Conservation (phyloP, 2,329 filamentous ascomycete species). For the Magnaporthiopsis rhizophila region DNA sequence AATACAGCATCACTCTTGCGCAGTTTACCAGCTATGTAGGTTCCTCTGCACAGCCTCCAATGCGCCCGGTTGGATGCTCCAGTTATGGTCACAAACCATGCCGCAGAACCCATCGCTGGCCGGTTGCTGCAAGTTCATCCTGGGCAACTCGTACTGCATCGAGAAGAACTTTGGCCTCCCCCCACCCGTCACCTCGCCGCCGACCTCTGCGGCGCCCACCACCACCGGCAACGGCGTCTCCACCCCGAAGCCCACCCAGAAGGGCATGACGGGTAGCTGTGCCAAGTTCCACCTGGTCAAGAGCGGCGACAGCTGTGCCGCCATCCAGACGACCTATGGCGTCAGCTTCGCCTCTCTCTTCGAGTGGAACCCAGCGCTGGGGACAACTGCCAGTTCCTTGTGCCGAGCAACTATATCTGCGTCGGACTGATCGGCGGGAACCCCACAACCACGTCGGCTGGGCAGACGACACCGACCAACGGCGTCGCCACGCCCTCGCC, state of each 20-base stretch:
- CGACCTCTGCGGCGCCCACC: background rate
- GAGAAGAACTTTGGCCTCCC: background rate
- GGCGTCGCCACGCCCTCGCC: slow-evolving; percentile 3
- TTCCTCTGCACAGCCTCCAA: background rate
- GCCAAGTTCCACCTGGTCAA: slow-evolving; percentile 6
- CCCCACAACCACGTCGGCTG: background rate
- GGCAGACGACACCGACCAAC: background rate
- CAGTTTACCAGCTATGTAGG: background rate
- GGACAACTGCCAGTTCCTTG: slow-evolving; percentile 3
- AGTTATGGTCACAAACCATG: background rate
- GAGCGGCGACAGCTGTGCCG: slow-evolving; percentile 4
- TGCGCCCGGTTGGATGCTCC: background rate
- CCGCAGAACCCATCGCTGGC: background rate
- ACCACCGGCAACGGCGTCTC: background rate
- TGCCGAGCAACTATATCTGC: background rate
- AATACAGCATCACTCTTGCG: background rate
- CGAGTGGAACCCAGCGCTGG: slow-evolving; percentile 8
- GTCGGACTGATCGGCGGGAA: background rate
- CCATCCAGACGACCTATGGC: background rate
- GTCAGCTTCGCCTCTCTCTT: slow-evolving; percentile 4
- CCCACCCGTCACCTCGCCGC: background rate
- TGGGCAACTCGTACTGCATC: background rate
- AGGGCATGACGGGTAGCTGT: slow-evolving; percentile 6
- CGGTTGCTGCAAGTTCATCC: background rate
- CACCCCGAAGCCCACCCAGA: slow-evolving; percentile 7